Base-by-base conservation (phyloP, 2,329 filamentous ascomycete species). In the Penicillium sp. region DNA sequence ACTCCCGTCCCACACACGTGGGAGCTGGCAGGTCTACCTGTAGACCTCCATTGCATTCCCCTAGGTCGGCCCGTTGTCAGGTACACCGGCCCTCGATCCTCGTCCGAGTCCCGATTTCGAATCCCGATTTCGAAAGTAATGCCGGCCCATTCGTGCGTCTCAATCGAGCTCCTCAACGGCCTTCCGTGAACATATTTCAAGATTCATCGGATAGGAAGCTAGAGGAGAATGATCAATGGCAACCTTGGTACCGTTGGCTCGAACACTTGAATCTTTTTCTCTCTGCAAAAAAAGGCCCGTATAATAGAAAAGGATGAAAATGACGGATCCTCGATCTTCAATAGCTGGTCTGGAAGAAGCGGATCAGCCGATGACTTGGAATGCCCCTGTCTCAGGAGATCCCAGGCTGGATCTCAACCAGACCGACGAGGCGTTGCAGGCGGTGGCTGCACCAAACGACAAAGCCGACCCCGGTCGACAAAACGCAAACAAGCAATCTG, bases 11-110 rank as follows among this genome's bases (percentile, higher is more conserved):
- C 51, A 54, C 56, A 49, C 51, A 49, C 49, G 47, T 50, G 46
- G 44, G 49, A 54, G 44, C 37, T 65, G 66, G 61, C 62, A 58
- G 58, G 60, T 60, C 58, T 63, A 59, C 60, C 54, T 49, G 60
- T 60, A 58, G 62, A 59, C 60, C 54, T 49, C 50, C 46, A 49
- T 40, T 43, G 28, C 42, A 35, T 42, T 36, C 45, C 39, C 49
- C 37, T 38, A 44, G 46, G 43, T 38, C 52, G 44, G 41, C 47
- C 58, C 60, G 59, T 51, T 61, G 58, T 61, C 61, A 52, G 59
- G 58, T 51, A 65, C 62, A 60, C 57, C 53, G 55, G 44, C 38
- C 28, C 32, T 40, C 45, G 23, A 27, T 34, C 42, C 51, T 56
- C 49, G 48, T 51, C 51, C 38, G 50, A 49, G 51, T 44, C 48